phyloP scores from a whole-genome alignment of 2,329 filamentous ascomycete genomes.

The Xylariaceae sp. region DNA sequence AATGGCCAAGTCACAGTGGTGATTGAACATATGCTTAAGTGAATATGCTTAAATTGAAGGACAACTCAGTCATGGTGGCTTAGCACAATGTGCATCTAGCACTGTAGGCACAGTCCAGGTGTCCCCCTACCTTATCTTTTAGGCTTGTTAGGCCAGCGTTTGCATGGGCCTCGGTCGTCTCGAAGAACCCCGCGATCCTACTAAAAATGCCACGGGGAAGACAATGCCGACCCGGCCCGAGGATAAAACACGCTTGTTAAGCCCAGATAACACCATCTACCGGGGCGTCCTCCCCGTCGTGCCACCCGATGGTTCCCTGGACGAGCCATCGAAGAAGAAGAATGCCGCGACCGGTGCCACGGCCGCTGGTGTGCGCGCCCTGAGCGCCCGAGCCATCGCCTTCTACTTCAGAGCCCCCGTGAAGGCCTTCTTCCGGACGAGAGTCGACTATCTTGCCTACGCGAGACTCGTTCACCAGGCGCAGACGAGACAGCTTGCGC shows the following conservation, averaged over 20 bases:
- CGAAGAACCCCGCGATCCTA: constrained; percentile 15
- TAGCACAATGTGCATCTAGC: not conserved
- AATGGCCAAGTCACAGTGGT: not conserved
- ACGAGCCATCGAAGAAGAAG: constrained; percentile 45
- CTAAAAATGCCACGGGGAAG: constrained; percentile 25
- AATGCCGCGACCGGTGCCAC: constrained; percentile 68
- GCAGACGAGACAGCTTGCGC: constrained; percentile 36
- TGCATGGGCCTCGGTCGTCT: not conserved
- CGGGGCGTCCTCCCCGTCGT: constrained; percentile 43
- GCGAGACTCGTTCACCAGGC: constrained; percentile 49
- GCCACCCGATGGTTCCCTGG: constrained; percentile 39
- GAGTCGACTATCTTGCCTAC: constrained; percentile 74
- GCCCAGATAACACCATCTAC: constrained; percentile 24
- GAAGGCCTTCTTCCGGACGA: constrained; percentile 85
- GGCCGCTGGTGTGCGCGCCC: constrained; percentile 74
- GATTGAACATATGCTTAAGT: not conserved
- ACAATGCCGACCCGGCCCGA: constrained; percentile 31
- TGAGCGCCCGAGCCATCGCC: constrained; percentile 76
- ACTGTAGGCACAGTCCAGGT: not conserved
- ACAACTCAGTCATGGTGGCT: not conserved
- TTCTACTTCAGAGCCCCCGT: constrained; percentile 91
- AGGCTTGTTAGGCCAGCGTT: not conserved
- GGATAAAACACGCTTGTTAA: constrained; percentile 21
- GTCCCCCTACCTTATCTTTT: not conserved
- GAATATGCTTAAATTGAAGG: not conserved